Evolutionary conservation across 345 rosid genomes (phyloP), one percentile per base, ranked within the genome.

Genomic region (Populus nigra): DNA sequence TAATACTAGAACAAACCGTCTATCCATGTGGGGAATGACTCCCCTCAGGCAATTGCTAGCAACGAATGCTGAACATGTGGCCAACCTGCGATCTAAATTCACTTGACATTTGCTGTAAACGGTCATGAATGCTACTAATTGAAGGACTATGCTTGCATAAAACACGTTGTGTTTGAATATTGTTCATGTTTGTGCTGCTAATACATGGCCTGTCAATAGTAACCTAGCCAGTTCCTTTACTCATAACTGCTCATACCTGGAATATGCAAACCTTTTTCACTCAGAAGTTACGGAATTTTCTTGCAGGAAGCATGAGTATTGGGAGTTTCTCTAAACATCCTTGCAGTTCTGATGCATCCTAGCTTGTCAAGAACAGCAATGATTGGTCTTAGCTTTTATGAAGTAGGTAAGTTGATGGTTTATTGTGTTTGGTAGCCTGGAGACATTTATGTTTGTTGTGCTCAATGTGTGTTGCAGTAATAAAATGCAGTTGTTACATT

Each of bases 401-500:
- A 70, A 78, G 79, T 89, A 22, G 96, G 97, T 95, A 90, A 89
- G 98, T 86, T 59, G 75, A 57, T 84, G 77, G 86, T 81, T 79
- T 80, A n/a, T 76, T 84, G 18, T 84, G 87, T 74, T 72, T 65
- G 53, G 74, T 33, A 68, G 66, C 29, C 63, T 78, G 82, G 72
- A 76, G 90, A 85, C 84, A 69, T 80, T 29, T 69, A 39, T 81
- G 77, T 83, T 29, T 82, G 82, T 81, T 78, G 38, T 81, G 80
- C 72, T 79, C 77, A 59, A 57, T 65, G 74, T 33, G 39, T 62
- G 79, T 74, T 47, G 69, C 72, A 45, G 57, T 50, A 91, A 89
- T 87, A 85, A 89, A 79, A 85, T 33, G 65, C 74, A 73, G 66
- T 62, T 27, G 39, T 47, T 55, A 62, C 55, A 23, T 62, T 55